Percentiles rank a stretch among this genome's conserved stretches.
Conservation (phyloP, 73 alveolate species). For the Paramecium tetraurelia region DNA sequence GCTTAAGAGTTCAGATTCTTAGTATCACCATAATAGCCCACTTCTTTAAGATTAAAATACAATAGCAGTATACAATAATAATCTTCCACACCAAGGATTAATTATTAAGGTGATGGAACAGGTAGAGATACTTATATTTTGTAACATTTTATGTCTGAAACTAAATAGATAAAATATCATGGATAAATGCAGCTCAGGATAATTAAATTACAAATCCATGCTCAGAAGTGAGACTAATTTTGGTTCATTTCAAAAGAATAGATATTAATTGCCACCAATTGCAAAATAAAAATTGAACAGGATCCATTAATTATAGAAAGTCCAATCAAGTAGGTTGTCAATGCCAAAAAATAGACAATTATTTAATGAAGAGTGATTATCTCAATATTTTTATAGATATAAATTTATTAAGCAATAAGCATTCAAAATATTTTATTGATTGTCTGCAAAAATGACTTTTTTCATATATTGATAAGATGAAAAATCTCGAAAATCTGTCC, state of each 20-base stretch:
- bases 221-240: background rate
- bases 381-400: background rate
- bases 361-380: background rate
- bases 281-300: background rate
- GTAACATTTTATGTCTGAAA: background rate
- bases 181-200: background rate
- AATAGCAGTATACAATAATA: background rate
- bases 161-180: background rate
- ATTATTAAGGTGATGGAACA: constrained; percentile 5
- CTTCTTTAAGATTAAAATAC: background rate
- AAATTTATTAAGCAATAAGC: background rate
- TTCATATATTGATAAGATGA: too few relatives aligned
- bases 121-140: constrained; percentile 15
- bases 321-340: background rate
- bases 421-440: background rate
- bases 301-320: background rate
- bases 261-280: background rate
- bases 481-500: background rate
- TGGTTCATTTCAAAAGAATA: background rate
- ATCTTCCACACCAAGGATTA: background rate
- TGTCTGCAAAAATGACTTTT: background rate
- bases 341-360: background rate
- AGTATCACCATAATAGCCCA: background rate
- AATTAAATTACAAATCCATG: background rate
- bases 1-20: background rate